Evolutionary conservation across 2,329 filamentous ascomycete genomes (phyloP), one percentile per base, ranked within the genome.

Genomic region (Sporothrix humicola): DNA sequence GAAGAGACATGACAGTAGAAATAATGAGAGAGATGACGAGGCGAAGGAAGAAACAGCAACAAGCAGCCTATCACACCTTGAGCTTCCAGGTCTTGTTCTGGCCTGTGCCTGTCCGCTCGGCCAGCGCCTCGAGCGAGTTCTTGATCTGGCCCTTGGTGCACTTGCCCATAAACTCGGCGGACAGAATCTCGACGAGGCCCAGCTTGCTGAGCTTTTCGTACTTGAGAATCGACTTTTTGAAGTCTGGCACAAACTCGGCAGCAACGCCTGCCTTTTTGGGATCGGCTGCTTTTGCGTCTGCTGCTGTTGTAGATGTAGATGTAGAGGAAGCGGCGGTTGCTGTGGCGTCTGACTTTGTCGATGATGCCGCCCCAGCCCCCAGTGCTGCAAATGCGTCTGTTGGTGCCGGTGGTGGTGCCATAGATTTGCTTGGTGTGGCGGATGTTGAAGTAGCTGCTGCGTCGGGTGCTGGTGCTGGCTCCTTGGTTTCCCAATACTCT

Each of bases 161-260:
- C 75, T 90, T 90, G 0, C 91, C 89, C 10, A 72, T 13, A 77
- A 95, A 94, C 77, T 89, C 86, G 79, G 92, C 91, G 81, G 94
- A 93, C 74, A 97, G 81, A 5, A 92, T 86, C 80, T 95, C 93
- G 9, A 93, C 85, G 77, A 96, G 83, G 8, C 92, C 93, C 1
- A 90, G 82, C 82, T 96, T 96, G 54, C 89, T 92, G 68, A 94
- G 84, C 56, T 81, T 82, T 20, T 79, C 79, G 76, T 82, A 81
- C 61, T 92, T 88, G 75, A 90, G 82, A n/a, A 97, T 86, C 0
- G 89, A 89, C 44, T 86, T 83, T 80, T 91, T 94, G 81, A 97
- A 93, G 12, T 90, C 81, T 0, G 85, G 83, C 46, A 94, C 80
- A 58, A 90, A 84, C 10, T 92, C 89, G 1, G 84, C 81, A 3